Evolutionary conservation across 2,329 filamentous ascomycete species (phyloP), one percentile per base, ranked within the genome.

Genomic region (Arthrobotrys entomopaga): DNA sequence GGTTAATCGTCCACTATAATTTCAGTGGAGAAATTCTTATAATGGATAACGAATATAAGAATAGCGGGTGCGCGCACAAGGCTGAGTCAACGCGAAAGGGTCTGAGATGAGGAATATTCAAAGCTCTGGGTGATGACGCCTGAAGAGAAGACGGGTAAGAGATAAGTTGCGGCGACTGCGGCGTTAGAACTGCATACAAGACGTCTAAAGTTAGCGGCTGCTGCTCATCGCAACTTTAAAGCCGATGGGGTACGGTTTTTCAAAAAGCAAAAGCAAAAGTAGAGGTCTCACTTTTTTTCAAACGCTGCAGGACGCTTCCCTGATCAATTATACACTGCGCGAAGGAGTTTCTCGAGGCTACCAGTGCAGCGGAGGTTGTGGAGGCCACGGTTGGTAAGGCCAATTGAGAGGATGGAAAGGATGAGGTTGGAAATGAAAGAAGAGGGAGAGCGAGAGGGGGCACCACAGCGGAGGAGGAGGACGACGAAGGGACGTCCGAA

Each of bases 161-260:
- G 8, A 5, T 20, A 19, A 24, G 13, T 2, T 53, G 13, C n/a
- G 20, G 11, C 10, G 43, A 42, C 7, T 50, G n/a, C 65, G 49
- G 56, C 56, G 65, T 56, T 48, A 34, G 65, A 61, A 49, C 65
- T 69, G n/a, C n/a, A n/a, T n/a, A n/a, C n/a, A n/a, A n/a, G n/a
- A 20, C 38, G 54, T 48, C 29, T 46, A 53, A 10, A 34, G 34
- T 69, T 56, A 69, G 65, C 29, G 57, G 53, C 58, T 60, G 34
- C 64, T 69, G 49, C 65, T 69, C 65, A 69, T 69, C 65, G 65
- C 65, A 69, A 34, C 29, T 34, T 34, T 5, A 6, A 61, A 56
- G 65, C 65, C 54, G 57, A 60, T 29, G 56, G 29, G 29, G 29
- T 34, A 34, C 29, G 1, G 1, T 34, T 34, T 34, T 34, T 34